phyloP scores from a whole-genome alignment of 257 asterid genomes.

The Primulina eburnea region DNA sequence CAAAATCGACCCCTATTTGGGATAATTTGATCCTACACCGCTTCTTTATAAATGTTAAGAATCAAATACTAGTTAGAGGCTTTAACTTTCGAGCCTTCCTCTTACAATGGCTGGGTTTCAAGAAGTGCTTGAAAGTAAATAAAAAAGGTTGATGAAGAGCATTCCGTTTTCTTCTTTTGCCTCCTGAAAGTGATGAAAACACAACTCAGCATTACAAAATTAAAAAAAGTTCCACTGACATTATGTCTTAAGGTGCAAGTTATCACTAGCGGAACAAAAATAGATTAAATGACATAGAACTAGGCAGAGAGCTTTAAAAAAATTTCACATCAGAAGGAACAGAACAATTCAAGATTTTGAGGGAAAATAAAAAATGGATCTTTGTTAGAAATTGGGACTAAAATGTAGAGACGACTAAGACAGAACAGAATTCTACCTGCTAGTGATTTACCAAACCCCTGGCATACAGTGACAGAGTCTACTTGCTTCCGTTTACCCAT shows the following conservation, averaged over 20 bases:
- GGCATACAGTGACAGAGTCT: slow-evolving; percentile 24
- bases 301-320: neutral
- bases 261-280: neutral
- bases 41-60: slow-evolving; percentile 17
- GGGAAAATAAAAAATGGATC: neutral
- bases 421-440: slow-evolving; percentile 42
- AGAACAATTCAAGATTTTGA: neutral
- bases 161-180: slow-evolving; percentile 41
- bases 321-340: slow-evolving; percentile 1
- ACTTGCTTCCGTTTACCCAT: slow-evolving; percentile 28
- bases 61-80: slow-evolving; percentile 22
- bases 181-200: slow-evolving; percentile 35
- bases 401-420: slow-evolving; percentile 13
- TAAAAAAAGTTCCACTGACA: slow-evolving; percentile 10
- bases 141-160: slow-evolving; percentile 35
- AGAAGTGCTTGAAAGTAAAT: slow-evolving; percentile 54
- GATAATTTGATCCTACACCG: slow-evolving; percentile 16
- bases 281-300: neutral
- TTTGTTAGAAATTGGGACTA: neutral
- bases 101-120: slow-evolving; percentile 46
- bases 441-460: slow-evolving; percentile 32
- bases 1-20: slow-evolving; percentile 17
- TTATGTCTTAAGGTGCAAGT: neutral
- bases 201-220: slow-evolving; percentile 4
- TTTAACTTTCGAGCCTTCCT: slow-evolving; percentile 49